phyloP scores from a whole-genome alignment of 371 early-diverging fungal species.

The Basidiobolus meristosporus region DNA sequence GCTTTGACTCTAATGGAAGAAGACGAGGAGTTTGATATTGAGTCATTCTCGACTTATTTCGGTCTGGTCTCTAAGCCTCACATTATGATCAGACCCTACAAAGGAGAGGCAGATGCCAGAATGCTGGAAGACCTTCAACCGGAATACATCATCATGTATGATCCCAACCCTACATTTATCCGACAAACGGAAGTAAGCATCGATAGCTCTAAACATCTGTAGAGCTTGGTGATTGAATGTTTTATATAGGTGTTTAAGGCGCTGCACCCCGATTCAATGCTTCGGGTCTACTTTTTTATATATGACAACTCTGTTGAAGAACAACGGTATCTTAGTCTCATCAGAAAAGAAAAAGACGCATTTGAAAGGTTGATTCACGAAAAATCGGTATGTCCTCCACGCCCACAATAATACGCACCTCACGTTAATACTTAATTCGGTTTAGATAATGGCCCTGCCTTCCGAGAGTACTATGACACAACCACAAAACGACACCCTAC shows the following conservation, averaged over 20 bases:
- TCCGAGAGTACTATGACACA: constrained; percentile 11
- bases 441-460: constrained; percentile 3
- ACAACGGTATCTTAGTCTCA: constrained; percentile 65
- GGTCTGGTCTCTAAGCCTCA: no score
- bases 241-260: constrained; percentile 32
- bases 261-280: constrained; percentile 18
- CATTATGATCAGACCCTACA: constrained; percentile 50
- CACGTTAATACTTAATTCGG: constrained; percentile 1
- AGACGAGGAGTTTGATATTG: no score
- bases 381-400: constrained; percentile 13
- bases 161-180: constrained; percentile 73
- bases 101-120: constrained; percentile 19
- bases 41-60: no score
- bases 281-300: constrained; percentile 77
- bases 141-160: constrained; percentile 69
- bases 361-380: constrained; percentile 87
- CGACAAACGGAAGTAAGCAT: constrained; percentile 55
- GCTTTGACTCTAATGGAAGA: no score
- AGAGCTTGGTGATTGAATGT: background rate
- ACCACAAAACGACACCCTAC: constrained; percentile 13
- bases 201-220: background rate
- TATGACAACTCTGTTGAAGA: constrained; percentile 93
- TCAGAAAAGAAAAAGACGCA: constrained; percentile 78
- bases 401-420: no score
- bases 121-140: constrained; percentile 54